phyloP scores from a whole-genome alignment of 306 rosid genomes.

The Casuarina equisetifolia region DNA sequence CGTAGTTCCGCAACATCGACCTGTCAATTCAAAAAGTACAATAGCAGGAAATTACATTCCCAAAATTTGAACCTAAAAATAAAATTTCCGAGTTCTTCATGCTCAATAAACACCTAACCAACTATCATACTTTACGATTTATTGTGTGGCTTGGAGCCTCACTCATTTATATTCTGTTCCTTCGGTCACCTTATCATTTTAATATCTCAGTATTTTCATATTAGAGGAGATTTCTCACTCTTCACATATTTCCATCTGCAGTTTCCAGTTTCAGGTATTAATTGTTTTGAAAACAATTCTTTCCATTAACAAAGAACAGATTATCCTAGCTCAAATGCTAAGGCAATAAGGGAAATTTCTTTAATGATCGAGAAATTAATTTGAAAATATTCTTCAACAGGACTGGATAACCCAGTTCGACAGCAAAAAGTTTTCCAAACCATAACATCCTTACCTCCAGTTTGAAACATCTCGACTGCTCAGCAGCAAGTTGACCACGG shows the following conservation, averaged over 20 bases:
- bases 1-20: conserved; percentile 89
- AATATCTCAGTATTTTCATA: not conserved
- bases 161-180: not conserved
- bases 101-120: not conserved
- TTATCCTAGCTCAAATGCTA: not conserved
- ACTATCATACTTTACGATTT: not conserved
- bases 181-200: not conserved
- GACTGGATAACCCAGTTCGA: not conserved
- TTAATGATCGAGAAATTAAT: not conserved
- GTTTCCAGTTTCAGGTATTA: not conserved
- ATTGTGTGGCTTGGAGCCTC: not conserved
- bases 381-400: conserved; percentile 1
- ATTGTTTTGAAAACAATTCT: not conserved
- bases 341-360: not conserved
- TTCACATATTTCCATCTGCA: not conserved
- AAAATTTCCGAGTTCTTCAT: not conserved
- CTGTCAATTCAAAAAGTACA: conserved; percentile 42
- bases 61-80: not conserved
- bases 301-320: not conserved
- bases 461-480: conserved; percentile 96
- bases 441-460: conserved; percentile 66
- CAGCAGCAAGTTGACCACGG: conserved; percentile 86
- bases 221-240: not conserved
- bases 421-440: conserved; percentile 15
- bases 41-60: conserved; percentile 1